phyloP scores from a whole-genome alignment of 805 yeast genomes.

The Lipomyces chichibuensis region DNA sequence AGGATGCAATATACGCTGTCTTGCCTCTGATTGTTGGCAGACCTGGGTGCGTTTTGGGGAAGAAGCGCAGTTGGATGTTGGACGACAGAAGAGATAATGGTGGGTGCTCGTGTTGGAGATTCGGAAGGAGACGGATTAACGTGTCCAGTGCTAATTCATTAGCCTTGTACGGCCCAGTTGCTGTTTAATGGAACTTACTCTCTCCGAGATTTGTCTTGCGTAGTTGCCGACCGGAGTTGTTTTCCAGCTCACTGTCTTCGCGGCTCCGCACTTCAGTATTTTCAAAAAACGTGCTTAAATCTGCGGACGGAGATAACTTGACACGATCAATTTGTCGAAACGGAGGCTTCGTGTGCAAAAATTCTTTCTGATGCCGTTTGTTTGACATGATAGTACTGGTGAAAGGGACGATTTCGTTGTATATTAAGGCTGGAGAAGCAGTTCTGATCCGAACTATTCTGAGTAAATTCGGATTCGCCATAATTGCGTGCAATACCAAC shows the following conservation, averaged over 20 bases:
- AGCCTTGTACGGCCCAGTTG: neutral
- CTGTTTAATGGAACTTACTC: conserved; percentile 4
- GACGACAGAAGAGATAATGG: conserved; percentile 30
- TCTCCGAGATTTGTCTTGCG: conserved; percentile 25
- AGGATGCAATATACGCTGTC: conserved; percentile 28
- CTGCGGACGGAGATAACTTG: neutral
- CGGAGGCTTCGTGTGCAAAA: neutral
- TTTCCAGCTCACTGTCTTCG: conserved; percentile 3
- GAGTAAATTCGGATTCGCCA: neutral
- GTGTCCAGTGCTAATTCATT: conserved; percentile 24
- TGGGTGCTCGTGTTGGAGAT: conserved; percentile 25
- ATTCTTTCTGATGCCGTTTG: neutral
- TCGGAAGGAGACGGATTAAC: conserved; percentile 24
- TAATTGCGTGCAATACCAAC: neutral
- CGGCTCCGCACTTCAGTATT: neutral
- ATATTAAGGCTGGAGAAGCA: neutral
- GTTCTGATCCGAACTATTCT: neutral
- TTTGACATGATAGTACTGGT: neutral
- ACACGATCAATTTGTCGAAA: neutral
- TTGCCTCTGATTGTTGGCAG: conserved; percentile 32
- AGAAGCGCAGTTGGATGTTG: conserved; percentile 31
- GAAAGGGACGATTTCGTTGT: neutral
- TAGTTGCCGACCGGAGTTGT: conserved; percentile 2
- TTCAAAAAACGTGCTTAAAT: neutral
- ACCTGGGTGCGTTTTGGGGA: conserved; percentile 34